Conservation (phyloP, 2,329 filamentous ascomycete genomes). For the Acephala macrosclerotiorum region DNA sequence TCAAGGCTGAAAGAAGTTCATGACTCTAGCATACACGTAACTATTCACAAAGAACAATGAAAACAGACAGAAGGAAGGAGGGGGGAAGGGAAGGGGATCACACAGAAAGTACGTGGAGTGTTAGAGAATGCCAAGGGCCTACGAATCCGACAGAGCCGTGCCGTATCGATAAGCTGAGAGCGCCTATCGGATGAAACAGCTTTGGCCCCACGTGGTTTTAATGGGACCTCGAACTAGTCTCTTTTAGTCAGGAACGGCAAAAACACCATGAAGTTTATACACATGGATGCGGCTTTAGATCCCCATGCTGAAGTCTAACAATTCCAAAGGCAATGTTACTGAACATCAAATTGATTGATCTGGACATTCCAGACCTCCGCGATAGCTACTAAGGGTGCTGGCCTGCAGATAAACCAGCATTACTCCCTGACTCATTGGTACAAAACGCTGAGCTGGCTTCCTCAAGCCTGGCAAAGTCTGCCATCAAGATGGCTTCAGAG, state of each 20-base stretch:
- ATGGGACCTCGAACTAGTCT: background rate
- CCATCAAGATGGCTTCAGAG: conserved; percentile 21
- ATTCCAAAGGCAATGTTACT: conserved; percentile 26
- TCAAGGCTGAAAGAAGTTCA: background rate
- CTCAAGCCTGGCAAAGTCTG: conserved; percentile 13
- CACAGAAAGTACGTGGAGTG: background rate
- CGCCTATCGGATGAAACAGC: conserved; percentile 11
- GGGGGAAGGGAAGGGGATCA: background rate
- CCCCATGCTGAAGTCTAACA: background rate
- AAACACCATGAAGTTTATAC: conserved; percentile 4
- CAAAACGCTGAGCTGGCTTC: background rate
- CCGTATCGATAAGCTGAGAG: conserved; percentile 18
- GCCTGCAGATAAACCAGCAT: conserved; percentile 38
- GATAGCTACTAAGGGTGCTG: conserved; percentile 37
- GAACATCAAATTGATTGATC: background rate
- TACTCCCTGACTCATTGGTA: background rate
- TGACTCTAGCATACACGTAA: background rate
- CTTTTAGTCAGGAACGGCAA: conserved; percentile 9
- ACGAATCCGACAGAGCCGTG: background rate
- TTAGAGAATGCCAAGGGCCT: conserved; percentile 20
- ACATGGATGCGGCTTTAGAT: background rate
- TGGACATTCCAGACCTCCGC: conserved; percentile 19
- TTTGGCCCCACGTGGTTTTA: conserved; percentile 1
- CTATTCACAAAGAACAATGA: background rate
- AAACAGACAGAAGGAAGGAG: background rate